Evolutionary conservation across 2,329 filamentous ascomycete genomes (phyloP).

Genomic region (Cordyceps tenuipes): DNA sequence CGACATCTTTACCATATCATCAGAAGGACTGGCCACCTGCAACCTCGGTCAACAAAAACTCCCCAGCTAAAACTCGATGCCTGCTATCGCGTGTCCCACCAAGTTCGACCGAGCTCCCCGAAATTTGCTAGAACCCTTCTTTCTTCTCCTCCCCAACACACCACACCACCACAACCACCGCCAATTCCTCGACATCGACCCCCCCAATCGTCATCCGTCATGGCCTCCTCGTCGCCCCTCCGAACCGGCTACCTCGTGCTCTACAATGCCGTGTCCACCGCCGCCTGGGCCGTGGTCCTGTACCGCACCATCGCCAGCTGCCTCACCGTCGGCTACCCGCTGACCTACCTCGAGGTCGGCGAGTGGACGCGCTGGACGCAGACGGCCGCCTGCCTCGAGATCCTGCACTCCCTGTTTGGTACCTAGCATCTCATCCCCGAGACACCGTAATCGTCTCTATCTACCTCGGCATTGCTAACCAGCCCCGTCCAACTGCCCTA

Average conservation of each 20-base stretch:
- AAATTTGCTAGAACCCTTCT: background rate
- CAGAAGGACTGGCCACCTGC: no score
- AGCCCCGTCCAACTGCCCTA: background rate
- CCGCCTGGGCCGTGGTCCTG: conserved; percentile 72
- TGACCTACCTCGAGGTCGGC: conserved; percentile 55
- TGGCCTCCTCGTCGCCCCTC: conserved; percentile 23
- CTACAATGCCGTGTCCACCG: conserved; percentile 74
- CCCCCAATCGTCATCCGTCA: conserved; percentile 11
- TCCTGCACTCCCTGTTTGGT: conserved; percentile 74
- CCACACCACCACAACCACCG: background rate
- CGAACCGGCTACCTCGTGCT: conserved; percentile 66
- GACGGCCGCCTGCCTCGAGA: conserved; percentile 73
- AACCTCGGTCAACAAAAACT: no score
- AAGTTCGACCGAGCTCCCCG: background rate
- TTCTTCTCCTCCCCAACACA: background rate
- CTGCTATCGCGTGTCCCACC: background rate
- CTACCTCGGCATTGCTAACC: background rate
- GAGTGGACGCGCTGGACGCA: conserved; percentile 72
- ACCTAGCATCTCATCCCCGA: conserved; percentile 18
- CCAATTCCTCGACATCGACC: background rate
- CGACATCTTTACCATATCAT: no score
- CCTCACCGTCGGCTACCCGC: conserved; percentile 42
- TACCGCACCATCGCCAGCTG: conserved; percentile 54
- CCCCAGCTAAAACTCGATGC: no score
- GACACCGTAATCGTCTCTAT: no score